phyloP scores from a whole-genome alignment of 2,329 filamentous ascomycete species.

The Fusarium hostae region DNA sequence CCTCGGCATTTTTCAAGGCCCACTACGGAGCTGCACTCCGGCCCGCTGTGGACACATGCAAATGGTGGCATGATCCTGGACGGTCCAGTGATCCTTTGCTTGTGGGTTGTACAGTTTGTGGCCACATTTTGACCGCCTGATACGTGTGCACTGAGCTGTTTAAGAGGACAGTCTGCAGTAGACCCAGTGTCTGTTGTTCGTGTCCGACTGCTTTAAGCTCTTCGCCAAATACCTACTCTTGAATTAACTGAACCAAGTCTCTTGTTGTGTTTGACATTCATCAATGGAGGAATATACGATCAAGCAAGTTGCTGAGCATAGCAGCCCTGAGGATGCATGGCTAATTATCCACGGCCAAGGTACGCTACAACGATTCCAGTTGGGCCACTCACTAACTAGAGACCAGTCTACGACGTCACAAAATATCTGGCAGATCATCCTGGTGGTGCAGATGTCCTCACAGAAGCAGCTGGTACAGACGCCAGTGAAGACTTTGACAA shows the following conservation, averaged over 20 bases:
- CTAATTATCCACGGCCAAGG: constrained; percentile 2
- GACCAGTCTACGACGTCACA: constrained; percentile 66
- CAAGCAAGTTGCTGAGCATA: constrained; percentile 15
- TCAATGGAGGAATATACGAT: not conserved
- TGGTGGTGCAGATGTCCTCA: constrained; percentile 80
- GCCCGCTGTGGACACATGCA: not conserved
- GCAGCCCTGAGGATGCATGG: not conserved
- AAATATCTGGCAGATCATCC: constrained; percentile 69
- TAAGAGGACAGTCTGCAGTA: not conserved
- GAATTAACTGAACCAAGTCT: fast-evolving
- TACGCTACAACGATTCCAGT: fast-evolving
- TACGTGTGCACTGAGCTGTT: not conserved
- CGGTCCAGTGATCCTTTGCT: no score
- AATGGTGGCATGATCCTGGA: not conserved
- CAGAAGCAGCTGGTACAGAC: constrained; percentile 82
- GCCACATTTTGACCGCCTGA: not conserved
- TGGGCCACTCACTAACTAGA: fast-evolving
- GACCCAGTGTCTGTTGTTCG: no score
- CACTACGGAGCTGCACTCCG: not conserved
- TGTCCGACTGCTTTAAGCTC: not conserved
- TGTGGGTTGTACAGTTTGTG: no score
- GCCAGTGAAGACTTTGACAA: constrained; percentile 84
- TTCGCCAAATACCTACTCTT: no score
- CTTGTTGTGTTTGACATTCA: fast-evolving
- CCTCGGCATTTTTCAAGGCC: not conserved